Evolutionary conservation across 331 rosid species (phyloP).

Genomic region (Pyrus hybrid): DNA sequence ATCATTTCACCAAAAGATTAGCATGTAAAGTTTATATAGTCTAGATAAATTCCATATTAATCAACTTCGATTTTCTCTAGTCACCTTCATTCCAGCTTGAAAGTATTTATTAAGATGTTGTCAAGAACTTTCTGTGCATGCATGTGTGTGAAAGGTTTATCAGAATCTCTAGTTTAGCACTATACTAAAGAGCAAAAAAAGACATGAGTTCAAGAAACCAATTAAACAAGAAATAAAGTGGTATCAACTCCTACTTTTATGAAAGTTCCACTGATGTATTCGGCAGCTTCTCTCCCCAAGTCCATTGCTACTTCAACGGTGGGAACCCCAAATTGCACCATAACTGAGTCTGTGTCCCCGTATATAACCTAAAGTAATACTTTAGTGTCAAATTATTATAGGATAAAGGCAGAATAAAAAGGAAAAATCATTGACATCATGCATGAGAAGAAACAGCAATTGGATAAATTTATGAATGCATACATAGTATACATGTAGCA

Average conservation of each 20-base stretch:
- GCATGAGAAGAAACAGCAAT: neutral
- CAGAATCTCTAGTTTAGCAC: neutral
- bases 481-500: neutral
- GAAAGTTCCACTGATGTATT: slow-evolving; percentile 75
- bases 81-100: neutral
- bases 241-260: slow-evolving; percentile 38
- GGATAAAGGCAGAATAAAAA: neutral
- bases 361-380: slow-evolving; percentile 67
- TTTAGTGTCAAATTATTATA: slow-evolving; percentile 4
- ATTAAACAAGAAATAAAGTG: neutral
- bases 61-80: neutral
- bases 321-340: slow-evolving; percentile 93
- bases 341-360: slow-evolving; percentile 95
- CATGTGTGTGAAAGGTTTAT: neutral
- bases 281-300: slow-evolving; percentile 96
- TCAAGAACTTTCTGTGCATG: neutral
- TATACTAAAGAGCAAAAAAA: neutral
- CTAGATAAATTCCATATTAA: neutral
- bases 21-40: neutral
- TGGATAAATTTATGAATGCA: neutral
- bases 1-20: neutral
- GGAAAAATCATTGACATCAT: neutral
- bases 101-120: neutral
- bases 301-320: slow-evolving; percentile 74
- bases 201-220: neutral